These are phyloP conservation scores for Spathaspora hagerdaliae DNA, from an alignment of 805 yeast genomes.

Conservation along the genomic window DNA sequence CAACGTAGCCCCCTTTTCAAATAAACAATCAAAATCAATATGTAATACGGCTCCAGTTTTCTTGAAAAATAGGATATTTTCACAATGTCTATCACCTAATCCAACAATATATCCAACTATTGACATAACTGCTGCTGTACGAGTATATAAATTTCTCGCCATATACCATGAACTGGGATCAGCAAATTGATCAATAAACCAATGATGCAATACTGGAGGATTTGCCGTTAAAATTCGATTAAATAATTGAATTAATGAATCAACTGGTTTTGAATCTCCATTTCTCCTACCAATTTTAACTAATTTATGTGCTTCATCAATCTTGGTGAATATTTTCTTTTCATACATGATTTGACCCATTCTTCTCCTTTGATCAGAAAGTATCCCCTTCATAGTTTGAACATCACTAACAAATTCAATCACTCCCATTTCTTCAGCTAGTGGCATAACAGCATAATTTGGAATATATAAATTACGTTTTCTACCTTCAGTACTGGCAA, in stretches of 20 bases:
- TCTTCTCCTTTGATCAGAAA: slow-evolving; percentile 24
- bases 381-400: slow-evolving; percentile 29
- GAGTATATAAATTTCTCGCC: slow-evolving; percentile 67
- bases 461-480: slow-evolving; percentile 67
- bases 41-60: slow-evolving; percentile 78
- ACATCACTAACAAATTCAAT: slow-evolving; percentile 57
- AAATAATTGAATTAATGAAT: slow-evolving; percentile 19
- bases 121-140: slow-evolving; percentile 93
- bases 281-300: slow-evolving; percentile 12
- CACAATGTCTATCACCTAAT: slow-evolving; percentile 95
- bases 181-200: slow-evolving; percentile 87
- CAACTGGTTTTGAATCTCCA: slow-evolving; percentile 10
- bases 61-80: slow-evolving; percentile 73
- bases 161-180: slow-evolving; percentile 87
- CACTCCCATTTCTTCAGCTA: slow-evolving; percentile 82
- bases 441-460: slow-evolving; percentile 84
- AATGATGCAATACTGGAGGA: slow-evolving; percentile 74
- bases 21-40: slow-evolving; percentile 94
- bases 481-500: slow-evolving; percentile 65
- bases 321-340: slow-evolving; percentile 22
- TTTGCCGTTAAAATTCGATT: slow-evolving; percentile 27
- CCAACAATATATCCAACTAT: slow-evolving; percentile 94
- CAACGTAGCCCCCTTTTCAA: slow-evolving; percentile 74
- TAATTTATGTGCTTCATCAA: slow-evolving; percentile 28
- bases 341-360: slow-evolving; percentile 22